phyloP scores from a whole-genome alignment of 176 grass and related monocot species.

The Aegilops sharonensis region DNA sequence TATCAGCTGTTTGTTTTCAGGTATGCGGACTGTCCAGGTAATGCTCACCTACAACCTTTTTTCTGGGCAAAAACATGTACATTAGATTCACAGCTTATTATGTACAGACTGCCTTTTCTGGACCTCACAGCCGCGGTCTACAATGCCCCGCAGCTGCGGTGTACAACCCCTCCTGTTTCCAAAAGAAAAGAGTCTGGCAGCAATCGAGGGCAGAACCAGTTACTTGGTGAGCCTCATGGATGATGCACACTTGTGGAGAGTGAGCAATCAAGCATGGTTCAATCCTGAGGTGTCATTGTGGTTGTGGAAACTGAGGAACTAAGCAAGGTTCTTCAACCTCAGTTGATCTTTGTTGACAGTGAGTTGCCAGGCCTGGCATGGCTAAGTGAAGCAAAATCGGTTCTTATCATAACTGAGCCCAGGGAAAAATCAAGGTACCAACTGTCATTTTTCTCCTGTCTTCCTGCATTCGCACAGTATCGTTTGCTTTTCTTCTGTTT shows the following conservation, averaged over 20 bases:
- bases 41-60: background rate
- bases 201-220: background rate
- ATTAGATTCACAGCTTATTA: background rate
- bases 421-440: background rate
- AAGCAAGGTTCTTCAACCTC: conserved; percentile 1
- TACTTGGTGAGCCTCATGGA: background rate
- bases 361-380: background rate
- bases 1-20: conserved; percentile 12
- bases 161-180: background rate
- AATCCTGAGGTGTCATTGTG: background rate
- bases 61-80: background rate
- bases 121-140: background rate
- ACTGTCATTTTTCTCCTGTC: background rate
- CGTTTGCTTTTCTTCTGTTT: background rate
- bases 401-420: background rate
- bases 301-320: background rate
- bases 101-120: background rate
- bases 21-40: background rate
- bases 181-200: background rate
- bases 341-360: background rate
- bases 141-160: background rate
- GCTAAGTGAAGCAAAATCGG: background rate
- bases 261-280: conserved; percentile 12
- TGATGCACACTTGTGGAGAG: background rate
- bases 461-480: background rate